Base-by-base conservation (phyloP, 2,329 filamentous ascomycete species). In the Elsinoe arachidis region DNA sequence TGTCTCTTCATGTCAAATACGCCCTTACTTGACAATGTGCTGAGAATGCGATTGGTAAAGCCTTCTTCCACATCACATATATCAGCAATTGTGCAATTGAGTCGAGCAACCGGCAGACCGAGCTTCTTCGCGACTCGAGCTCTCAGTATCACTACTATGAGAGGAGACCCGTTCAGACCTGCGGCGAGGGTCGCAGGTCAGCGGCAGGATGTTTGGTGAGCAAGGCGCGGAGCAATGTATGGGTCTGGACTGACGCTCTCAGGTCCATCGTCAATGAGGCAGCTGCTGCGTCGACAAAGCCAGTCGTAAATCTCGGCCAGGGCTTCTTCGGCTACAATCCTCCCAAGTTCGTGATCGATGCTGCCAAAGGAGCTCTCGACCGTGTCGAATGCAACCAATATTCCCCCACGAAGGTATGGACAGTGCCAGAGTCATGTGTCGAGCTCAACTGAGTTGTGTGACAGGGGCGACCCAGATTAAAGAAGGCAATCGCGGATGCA, bases 301-400 rank as follows among this genome's bases (percentile, higher is more conserved):
- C 83, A 53, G 83, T 85, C 60, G 80, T 85, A 60, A 86, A 86
- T 70, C 85, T 86, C 82, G 83, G 83, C 54, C 83, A 86, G 71
- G 82, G 83, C 56, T 90, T 90, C 78, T 91, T 90, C 65, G 92
- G 92, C 59, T 97, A 97, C 73, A 97, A 97, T 69, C 92, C 92
- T 58, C 92, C 92, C 6, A 73, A 85, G 35, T 97, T 96, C 72
- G 90, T 96, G 62, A 78, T 96, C 62, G 82, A 96, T 65, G 93
- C 93, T 41, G 93, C 93, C 54, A 97, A 96, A 73, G 78, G 86
- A 38, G 91, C 92, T 38, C 80, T 99, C 54, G 86, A 96, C 68
- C 81, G 84, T 54, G 92, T 99, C 19, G 93, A 97, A 64, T 96
- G 92, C 80, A 99, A 99, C 73, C 93, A 99, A 78, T 99, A 99